Conservation (phyloP, 768 basidiomycete species). For the Hypholoma fasciculare region DNA sequence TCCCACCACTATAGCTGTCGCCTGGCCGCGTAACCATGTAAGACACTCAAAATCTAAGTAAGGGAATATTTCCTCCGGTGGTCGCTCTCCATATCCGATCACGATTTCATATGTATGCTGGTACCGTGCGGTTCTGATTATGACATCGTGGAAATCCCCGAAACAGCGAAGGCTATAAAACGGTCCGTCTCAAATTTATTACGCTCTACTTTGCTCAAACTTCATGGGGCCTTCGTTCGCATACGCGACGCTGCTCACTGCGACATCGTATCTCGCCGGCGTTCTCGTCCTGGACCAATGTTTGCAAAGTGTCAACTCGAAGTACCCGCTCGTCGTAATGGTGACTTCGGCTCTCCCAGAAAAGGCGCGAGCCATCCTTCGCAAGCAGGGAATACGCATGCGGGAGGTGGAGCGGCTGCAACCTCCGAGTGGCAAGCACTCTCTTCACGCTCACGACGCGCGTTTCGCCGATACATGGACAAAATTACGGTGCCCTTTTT, state of each 20-base stretch:
- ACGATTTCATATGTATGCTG: constrained; percentile 11
- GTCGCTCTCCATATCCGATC: constrained; percentile 15
- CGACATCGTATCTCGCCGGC: constrained; percentile 64
- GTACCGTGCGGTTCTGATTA: constrained; percentile 17
- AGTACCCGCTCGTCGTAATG: constrained; percentile 82
- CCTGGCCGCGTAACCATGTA: constrained; percentile 1
- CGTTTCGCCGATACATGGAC: constrained; percentile 76
- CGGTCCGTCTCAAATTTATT: constrained; percentile 15
- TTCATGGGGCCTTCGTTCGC: constrained; percentile 38
- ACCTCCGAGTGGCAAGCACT: constrained; percentile 47
- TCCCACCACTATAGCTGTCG: background rate
- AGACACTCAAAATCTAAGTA: constrained; percentile 11
- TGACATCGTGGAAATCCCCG: constrained; percentile 24
- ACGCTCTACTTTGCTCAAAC: constrained; percentile 7
- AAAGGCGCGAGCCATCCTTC: constrained; percentile 52
- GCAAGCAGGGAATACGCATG: constrained; percentile 50
- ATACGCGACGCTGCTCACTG: constrained; percentile 81
- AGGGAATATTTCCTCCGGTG: constrained; percentile 17
- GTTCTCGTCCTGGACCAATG: constrained; percentile 61
- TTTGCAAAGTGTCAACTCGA: constrained; percentile 51
- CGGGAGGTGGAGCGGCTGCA: constrained; percentile 60
- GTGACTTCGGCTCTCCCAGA: constrained; percentile 58
- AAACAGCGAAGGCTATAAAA: constrained; percentile 19
- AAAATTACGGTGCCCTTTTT: constrained; percentile 58
- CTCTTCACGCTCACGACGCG: constrained; percentile 40